Percentiles rank a stretch among this genome's conserved stretches.
Conservation (phyloP, 2,329 filamentous ascomycete genomes). For the Lecanicillium sp. region DNA sequence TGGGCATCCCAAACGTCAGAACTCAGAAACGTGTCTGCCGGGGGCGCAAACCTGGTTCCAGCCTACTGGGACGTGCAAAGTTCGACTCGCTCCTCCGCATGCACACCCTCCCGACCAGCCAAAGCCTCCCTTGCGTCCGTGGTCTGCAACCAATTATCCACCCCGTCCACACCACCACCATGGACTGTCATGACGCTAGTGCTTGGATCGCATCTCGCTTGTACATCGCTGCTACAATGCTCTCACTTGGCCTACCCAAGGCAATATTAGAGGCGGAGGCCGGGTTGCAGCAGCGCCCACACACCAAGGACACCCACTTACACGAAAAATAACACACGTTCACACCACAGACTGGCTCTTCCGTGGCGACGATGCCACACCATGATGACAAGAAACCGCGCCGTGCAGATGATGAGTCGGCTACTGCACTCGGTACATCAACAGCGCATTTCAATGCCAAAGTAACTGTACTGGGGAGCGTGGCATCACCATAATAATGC, state of each 20-base stretch:
- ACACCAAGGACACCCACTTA: not conserved
- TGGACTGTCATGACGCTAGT: not conserved
- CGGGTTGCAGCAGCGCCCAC: not conserved
- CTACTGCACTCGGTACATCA: no score
- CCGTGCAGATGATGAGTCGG: not conserved
- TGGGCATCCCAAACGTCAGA: not conserved
- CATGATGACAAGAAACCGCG: not conserved
- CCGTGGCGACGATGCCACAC: not conserved
- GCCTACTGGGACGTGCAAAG: not conserved
- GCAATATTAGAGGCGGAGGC: not conserved
- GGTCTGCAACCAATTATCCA: conserved; percentile 1
- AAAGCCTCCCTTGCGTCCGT: conserved; percentile 1
- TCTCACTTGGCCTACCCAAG: not conserved
- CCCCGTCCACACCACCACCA: conserved; percentile 10
- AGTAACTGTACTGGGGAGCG: no score
- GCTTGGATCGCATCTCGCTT: conserved; percentile 3
- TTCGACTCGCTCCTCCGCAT: not conserved
- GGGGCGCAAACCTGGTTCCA: not conserved
- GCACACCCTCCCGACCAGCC: not conserved
- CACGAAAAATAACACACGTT: not conserved
- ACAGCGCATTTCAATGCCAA: no score
- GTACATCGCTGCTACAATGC: not conserved
- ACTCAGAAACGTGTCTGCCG: not conserved
- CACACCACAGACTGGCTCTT: not conserved
- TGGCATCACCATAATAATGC: no score